Base-by-base conservation (phyloP, 2,329 filamentous ascomycete species). In the Colletotrichum chrysophilum region DNA sequence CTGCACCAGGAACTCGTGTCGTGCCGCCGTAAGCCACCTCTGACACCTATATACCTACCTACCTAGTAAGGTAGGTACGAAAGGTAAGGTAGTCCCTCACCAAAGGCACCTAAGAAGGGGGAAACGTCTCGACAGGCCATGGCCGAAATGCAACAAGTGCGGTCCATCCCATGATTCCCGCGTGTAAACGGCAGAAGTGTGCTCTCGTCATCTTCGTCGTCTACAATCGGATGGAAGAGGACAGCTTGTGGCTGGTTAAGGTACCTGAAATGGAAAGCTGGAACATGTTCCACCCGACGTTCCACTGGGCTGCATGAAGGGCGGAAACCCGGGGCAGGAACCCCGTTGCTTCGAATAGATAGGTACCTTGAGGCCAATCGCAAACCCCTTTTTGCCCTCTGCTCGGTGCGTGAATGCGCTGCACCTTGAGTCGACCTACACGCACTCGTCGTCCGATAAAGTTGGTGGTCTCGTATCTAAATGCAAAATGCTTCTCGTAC, bases 1-100 rank as follows among this genome's bases (percentile, higher is more conserved):
- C 71, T 74, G 71, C 66, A 38, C 66, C 60, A 58, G 66, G 60
- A 36, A 58, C 32, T 70, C 32, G 71, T 48, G 60, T 70, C 66
- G 34, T 74, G 66, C 66, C 48, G 43, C 43, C 71, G 43, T 60
- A 70, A 74, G 71, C 66, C 48, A 66, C 60, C 34, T 48, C 48
- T 56, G 48, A 71, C 60, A 64, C 34, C 34, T 52, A 38, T 14
- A 28, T 28, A 28, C 26, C 26, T 28, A 28, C 26, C 26, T 28
- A 28, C 26, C 26, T 26, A 26, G 26, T 26, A 26, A 26, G 26
- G 26, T 26, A 28, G 26, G 26, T 28, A 38, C 34, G 34, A 38
- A 16, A 18, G 62, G 32, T 55, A 30, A 21, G 21, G 36, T 38
- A 38, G 36, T 18, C 36, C 36, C 36, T 38, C 36, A 38, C 36